phyloP scores from a whole-genome alignment of 495 filamentous ascomycete species.

The Hyaloscypha hepaticicola region DNA sequence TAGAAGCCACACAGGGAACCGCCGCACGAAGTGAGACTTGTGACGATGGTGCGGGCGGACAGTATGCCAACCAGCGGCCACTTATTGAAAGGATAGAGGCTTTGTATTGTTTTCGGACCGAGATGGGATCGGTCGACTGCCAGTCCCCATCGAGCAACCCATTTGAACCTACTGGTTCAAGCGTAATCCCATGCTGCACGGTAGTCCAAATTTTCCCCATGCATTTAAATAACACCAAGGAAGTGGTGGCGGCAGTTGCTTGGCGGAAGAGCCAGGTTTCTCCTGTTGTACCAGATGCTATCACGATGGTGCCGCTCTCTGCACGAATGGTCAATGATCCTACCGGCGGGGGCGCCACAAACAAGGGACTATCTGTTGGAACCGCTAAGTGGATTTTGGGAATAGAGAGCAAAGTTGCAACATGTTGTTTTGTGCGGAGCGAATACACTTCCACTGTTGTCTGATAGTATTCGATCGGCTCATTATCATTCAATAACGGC shows the following conservation, averaged over 20 bases:
- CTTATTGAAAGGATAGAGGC: conserved; percentile 68
- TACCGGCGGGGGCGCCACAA: conserved; percentile 59
- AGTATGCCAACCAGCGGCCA: conserved; percentile 81
- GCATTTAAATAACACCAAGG: conserved; percentile 53
- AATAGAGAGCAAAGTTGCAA: conserved; percentile 66
- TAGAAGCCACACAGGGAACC: conserved; percentile 37
- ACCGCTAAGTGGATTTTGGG: conserved; percentile 45
- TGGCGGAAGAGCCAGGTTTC: conserved; percentile 78
- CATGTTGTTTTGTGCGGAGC: conserved; percentile 61
- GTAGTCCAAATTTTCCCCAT: conserved; percentile 86
- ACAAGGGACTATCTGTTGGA: conserved; percentile 52
- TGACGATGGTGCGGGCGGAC: conserved; percentile 70
- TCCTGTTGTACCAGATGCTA: conserved; percentile 78
- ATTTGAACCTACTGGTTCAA: conserved; percentile 42
- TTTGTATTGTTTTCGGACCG: conserved; percentile 41
- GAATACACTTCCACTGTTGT: conserved; percentile 87
- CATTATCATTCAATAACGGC: conserved; percentile 14
- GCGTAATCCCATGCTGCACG: conserved; percentile 51
- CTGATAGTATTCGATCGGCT: conserved; percentile 54
- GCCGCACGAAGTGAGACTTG: conserved; percentile 65
- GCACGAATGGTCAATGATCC: conserved; percentile 71
- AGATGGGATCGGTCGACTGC: conserved; percentile 42
- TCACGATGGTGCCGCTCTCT: conserved; percentile 62
- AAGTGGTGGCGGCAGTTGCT: conserved; percentile 32
- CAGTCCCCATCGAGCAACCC: conserved; percentile 54